Evolutionary conservation across 306 rosid species (phyloP).

Genomic region (Alnus rubra): DNA sequence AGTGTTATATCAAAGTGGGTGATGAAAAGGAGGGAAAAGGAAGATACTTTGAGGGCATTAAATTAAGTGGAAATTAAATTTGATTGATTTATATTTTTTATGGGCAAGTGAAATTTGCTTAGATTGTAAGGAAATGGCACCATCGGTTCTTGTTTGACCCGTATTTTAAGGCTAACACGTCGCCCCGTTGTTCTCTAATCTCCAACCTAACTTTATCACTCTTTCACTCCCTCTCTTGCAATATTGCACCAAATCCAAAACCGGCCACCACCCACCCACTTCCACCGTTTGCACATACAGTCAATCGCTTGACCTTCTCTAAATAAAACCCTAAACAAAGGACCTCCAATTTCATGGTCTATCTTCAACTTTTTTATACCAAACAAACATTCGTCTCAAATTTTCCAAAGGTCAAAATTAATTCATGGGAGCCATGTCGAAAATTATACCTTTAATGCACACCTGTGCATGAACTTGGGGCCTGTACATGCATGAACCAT

Average conservation of each 20-base stretch:
- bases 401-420: conserved; percentile 21
- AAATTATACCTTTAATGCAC: background rate
- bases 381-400: conserved; percentile 46
- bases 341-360: background rate
- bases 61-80: background rate
- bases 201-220: conserved; percentile 14
- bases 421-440: background rate
- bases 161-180: conserved; percentile 62
- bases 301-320: background rate
- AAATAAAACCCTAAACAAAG: background rate
- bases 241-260: conserved; percentile 37
- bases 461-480: conserved; percentile 23
- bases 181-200: conserved; percentile 67
- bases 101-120: conserved; percentile 41
- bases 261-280: background rate
- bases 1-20: conserved; percentile 73
- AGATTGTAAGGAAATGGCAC: conserved; percentile 70
- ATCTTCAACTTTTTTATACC: conserved; percentile 8
- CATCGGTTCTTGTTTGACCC: conserved; percentile 91
- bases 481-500: background rate
- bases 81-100: no score
- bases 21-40: conserved; percentile 56
- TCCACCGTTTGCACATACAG: background rate
- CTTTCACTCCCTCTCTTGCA: background rate
- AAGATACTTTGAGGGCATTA: conserved; percentile 28